Evolutionary conservation across 176 grass and related monocot genomes (phyloP), one percentile per base, ranked within the genome.

Genomic region (Secale cereale): DNA sequence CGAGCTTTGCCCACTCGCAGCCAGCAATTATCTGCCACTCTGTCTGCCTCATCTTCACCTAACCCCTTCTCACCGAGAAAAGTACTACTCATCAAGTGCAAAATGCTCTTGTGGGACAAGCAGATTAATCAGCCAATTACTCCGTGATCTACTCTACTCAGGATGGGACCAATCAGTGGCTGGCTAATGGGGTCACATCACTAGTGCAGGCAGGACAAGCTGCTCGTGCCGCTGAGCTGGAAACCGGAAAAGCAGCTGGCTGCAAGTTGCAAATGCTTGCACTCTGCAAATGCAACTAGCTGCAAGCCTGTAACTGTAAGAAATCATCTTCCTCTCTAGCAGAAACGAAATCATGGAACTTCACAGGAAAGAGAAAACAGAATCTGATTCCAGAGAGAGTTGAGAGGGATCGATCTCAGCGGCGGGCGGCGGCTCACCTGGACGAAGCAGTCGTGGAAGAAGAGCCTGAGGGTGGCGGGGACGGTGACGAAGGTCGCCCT

Each of bases 381-480:
- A 52, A 31, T 31, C 54, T 26, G 66, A 70, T 71, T 37, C 39
- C 2, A 37, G 27, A 59, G 29, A 76, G 46, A 14, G 17, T 5
- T 2, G 1, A 79, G 26, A 45, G 10, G 61, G 68, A 22, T 28
- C 19, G 31, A 82, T 45, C 32, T 36, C 3, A 15, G 52, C 68
- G 22, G 36, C 37, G 14, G 48, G 48, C 48, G 48, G 48, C 48
- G 48, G 48, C 41, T 84, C 81, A 92, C 91, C 87, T 92, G 50
- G 23, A 92, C 76, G 69, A 92, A 89, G 79, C 87, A 92, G 69
- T 92, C 90, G 68, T 92, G 90, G 80, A 92, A 92, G 90, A 92
- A 92, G 79, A 92, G 85, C 32, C 91, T 39, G 35, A 92, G 77
- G 13, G 91, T 92, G 48, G 91, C 87, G 25, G 87, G 87, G 41